A percentile compares a stretch with the other conserved stretches of the same genome.
phyloP scores from a whole-genome alignment of 768 basidiomycete species.

The Mycena olivaceomarginata region DNA sequence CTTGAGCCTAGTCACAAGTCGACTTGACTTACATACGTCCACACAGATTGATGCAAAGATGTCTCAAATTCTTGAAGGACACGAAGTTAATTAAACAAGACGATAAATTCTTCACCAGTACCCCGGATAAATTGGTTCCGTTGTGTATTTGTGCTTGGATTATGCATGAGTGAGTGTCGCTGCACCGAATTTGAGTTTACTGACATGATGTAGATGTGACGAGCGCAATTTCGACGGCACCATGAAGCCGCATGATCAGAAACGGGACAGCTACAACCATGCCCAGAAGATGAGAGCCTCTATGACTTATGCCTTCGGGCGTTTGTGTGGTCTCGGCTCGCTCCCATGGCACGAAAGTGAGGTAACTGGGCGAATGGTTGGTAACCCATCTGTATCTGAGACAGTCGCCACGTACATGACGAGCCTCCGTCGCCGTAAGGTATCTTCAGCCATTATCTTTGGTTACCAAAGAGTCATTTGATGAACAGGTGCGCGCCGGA shows the following conservation, averaged over 20 bases:
- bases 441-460: background rate
- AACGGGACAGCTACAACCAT: background rate
- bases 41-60: background rate
- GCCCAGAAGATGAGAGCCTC: background rate
- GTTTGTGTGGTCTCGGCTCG: too few relatives aligned
- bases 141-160: background rate
- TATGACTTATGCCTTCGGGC: too few relatives aligned
- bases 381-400: background rate
- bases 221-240: background rate
- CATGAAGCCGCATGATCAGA: background rate
- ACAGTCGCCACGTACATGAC: background rate
- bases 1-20: too few relatives aligned
- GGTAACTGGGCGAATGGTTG: background rate
- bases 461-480: background rate
- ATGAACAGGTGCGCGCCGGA: background rate
- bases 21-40: background rate
- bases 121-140: background rate
- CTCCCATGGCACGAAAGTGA: too few relatives aligned
- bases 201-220: background rate
- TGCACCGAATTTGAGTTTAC: background rate
- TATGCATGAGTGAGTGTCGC: background rate
- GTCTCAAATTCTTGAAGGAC: background rate
- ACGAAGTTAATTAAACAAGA: background rate
- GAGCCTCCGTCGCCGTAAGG: background rate
- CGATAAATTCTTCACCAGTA: background rate